Evolutionary conservation across 371 early-diverging fungal species (phyloP), one percentile per base, ranked within the genome.

Genomic region (Mucor ambiguus): DNA sequence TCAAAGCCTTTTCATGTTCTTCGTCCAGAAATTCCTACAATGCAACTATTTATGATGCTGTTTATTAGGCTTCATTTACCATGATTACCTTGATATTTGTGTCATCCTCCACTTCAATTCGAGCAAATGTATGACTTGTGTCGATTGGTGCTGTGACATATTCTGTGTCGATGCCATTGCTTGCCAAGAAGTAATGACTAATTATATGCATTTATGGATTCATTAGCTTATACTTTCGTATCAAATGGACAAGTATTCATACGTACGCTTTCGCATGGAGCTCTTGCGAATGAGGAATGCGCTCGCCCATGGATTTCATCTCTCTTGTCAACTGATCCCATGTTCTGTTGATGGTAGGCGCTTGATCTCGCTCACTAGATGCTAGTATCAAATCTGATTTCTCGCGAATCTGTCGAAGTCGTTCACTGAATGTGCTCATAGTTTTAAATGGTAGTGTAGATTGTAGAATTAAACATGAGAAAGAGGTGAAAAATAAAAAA

Each of bases 121-220:
- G 52, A 29, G 65, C 26, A 55, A 72, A 72, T 11, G 56, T 44
- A 20, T 30, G 22, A 8, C 49, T 58, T 6, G 61, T 65, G 18
- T 64, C 24, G 7, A 55, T 58, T 2, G 72, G 62, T 35, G 41
- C 29, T n/a, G 68, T 20, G 32, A 55, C 26, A 6, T 54, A 37
- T 28, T 75, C 72, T 11, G 76, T 74, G 59, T 80, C 68, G 22
- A 80, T 77, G 4, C 80, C 79, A 29, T 66, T 74, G 28, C 74
- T 72, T 22, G 80, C 74, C 30, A 83, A 60, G 32, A 83, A 80
- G 43, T 83, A 77, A 58, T 80, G 79, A 7, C 83, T 83, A 73
- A 35, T 10, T 3, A 35, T 0, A 20, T 28, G 12, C 22, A 33
- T 33, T 67, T 16, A 35, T 28, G 32, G 46, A 32, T 30, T 7